Evolutionary conservation across 2,329 filamentous ascomycete genomes (phyloP).

Genomic region (Teratosphaeria epicoccoides): DNA sequence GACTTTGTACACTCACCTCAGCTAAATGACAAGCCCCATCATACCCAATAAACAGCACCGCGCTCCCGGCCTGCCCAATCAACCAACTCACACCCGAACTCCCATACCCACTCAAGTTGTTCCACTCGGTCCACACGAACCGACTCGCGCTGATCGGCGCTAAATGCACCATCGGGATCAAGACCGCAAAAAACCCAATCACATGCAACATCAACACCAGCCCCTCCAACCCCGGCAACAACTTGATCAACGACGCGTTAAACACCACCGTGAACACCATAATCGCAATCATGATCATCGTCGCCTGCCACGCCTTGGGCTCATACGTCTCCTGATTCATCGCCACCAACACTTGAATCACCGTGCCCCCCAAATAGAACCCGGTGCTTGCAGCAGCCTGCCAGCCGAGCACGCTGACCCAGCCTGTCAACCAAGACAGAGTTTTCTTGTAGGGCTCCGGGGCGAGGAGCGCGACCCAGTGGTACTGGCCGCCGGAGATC

Average conservation of each 20-base stretch:
- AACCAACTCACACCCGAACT: conserved; percentile 30
- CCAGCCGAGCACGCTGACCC: conserved; percentile 30
- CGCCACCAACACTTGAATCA: conserved; percentile 26
- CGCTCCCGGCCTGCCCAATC: conserved; percentile 24
- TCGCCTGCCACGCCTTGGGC: conserved; percentile 26
- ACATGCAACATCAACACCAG: conserved; percentile 11
- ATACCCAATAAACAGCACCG: conserved; percentile 3
- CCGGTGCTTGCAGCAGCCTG: conserved; percentile 25
- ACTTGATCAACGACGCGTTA: conserved; percentile 7
- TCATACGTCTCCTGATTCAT: conserved; percentile 35
- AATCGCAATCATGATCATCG: conserved; percentile 23
- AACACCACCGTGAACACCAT: conserved; percentile 3
- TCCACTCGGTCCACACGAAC: conserved; percentile 1
- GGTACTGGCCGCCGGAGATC: not conserved
- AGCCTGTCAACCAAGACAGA: conserved; percentile 32
- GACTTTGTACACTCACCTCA: not conserved
- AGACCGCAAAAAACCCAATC: conserved; percentile 10
- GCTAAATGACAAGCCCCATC: conserved; percentile 8
- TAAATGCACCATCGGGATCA: conserved; percentile 4
- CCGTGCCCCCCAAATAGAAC: conserved; percentile 11
- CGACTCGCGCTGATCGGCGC: not conserved
- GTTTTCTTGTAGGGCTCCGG: conserved; percentile 29
- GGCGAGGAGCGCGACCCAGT: conserved; percentile 28
- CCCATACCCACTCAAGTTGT: conserved; percentile 11
- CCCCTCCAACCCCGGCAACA: conserved; percentile 10